Percentiles rank a stretch among this genome's conserved stretches.
phyloP scores from a whole-genome alignment of 768 basidiomycete species.

The Trametes cubensis region DNA sequence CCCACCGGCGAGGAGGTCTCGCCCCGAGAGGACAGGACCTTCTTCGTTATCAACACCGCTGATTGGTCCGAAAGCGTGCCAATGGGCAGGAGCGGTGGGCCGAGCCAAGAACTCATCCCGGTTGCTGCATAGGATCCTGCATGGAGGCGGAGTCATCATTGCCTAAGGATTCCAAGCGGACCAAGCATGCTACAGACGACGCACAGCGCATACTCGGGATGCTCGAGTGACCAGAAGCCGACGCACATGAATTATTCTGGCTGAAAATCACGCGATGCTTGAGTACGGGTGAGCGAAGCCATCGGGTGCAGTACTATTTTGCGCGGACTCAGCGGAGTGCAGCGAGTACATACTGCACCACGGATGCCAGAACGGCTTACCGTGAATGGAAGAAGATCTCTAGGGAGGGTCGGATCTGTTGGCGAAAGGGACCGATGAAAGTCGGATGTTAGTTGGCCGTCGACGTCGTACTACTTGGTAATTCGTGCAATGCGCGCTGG shows the following conservation, averaged over 20 bases:
- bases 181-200: slow-evolving; percentile 31
- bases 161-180: neutral
- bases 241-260: slow-evolving; percentile 62
- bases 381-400: neutral
- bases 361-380: slow-evolving; percentile 4
- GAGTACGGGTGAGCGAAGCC: neutral
- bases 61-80: slow-evolving; percentile 61
- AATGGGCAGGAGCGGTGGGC: slow-evolving; percentile 66
- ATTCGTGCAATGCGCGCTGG: neutral
- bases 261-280: neutral
- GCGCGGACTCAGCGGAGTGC: slow-evolving; percentile 1
- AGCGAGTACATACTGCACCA: neutral
- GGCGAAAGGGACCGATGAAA: neutral
- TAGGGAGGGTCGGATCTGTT: slow-evolving; percentile 11
- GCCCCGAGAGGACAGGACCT: slow-evolving; percentile 66
- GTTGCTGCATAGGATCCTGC: slow-evolving; percentile 73
- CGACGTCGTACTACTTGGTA: neutral
- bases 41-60: slow-evolving; percentile 16
- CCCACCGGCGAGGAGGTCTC: slow-evolving; percentile 73
- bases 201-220: slow-evolving; percentile 79
- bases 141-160: slow-evolving; percentile 5
- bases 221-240: slow-evolving; percentile 74
- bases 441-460: slow-evolving; percentile 4
- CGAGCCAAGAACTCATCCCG: slow-evolving; percentile 74
- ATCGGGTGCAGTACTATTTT: slow-evolving; percentile 18